phyloP scores from a whole-genome alignment of 2,329 filamentous ascomycete genomes.

The Didymella glomerata region DNA sequence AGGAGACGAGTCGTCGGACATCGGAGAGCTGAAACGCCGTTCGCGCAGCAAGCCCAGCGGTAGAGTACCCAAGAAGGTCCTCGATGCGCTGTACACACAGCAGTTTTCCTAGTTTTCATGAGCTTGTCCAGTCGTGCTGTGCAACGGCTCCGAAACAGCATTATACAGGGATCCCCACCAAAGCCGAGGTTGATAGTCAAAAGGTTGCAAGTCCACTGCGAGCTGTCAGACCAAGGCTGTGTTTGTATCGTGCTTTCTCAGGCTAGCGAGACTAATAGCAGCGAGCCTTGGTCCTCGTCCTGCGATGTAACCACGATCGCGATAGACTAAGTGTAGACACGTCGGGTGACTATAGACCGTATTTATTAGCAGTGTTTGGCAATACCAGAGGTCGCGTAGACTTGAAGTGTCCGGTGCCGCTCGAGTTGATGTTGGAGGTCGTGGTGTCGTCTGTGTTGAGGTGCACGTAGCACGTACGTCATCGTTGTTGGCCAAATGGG shows the following conservation, averaged over 20 bases:
- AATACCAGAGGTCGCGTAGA: not conserved
- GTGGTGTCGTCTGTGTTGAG: not conserved
- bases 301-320: not conserved
- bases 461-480: not conserved
- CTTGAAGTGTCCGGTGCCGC: not conserved
- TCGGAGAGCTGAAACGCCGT: not conserved
- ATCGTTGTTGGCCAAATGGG: not conserved
- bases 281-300: not conserved
- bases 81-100: not conserved
- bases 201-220: no score
- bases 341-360: not conserved
- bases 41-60: not conserved
- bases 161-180: slow-evolving; percentile 7
- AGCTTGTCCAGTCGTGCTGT: not conserved
- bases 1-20: not conserved
- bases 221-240: not conserved
- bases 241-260: not conserved
- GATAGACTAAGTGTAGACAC: not conserved
- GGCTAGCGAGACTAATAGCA: not conserved
- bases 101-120: not conserved
- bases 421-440: not conserved
- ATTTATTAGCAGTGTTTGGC: not conserved
- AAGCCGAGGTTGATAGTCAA: not conserved
- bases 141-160: not conserved
- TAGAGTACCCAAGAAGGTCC: not conserved